phyloP scores from a whole-genome alignment of 495 filamentous ascomycete genomes.

The Penicillium ochrochloron region DNA sequence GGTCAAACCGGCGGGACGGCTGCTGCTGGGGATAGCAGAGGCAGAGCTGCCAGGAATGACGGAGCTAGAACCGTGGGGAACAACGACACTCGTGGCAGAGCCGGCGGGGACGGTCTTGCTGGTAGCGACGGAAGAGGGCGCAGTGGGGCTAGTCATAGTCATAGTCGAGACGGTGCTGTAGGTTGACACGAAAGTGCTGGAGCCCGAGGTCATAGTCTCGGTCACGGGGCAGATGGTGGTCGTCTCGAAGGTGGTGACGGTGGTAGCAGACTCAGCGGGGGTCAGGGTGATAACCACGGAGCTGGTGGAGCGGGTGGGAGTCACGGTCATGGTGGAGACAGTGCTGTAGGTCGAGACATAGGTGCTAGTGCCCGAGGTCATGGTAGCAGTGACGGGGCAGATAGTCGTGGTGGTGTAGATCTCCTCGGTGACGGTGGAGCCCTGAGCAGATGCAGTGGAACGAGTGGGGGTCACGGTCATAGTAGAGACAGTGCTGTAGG shows the following conservation, averaged over 20 bases:
- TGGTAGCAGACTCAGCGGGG: not conserved
- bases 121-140: not conserved
- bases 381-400: conserved; percentile 6
- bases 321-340: conserved; percentile 10
- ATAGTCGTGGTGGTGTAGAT: conserved; percentile 7
- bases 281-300: not conserved
- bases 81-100: not conserved
- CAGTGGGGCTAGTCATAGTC: conserved; percentile 1
- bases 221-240: conserved; percentile 9
- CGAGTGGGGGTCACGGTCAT: conserved; percentile 3
- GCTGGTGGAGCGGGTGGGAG: not conserved
- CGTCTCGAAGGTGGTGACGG: conserved; percentile 5
- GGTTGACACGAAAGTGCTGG: not conserved
- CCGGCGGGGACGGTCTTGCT: no score
- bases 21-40: conserved; percentile 3
- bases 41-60: not conserved
- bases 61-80: not conserved
- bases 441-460: not conserved
- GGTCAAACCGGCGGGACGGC: not conserved
- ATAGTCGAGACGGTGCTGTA: conserved; percentile 4
- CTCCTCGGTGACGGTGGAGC: not conserved
- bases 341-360: conserved; percentile 4
- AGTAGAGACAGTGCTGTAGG: conserved; percentile 8
- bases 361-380: not conserved
- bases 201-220: conserved; percentile 5